Percentiles rank a stretch among this genome's conserved stretches.
Conservation (phyloP, 805 yeast species). For the Suhomyces sp. region DNA sequence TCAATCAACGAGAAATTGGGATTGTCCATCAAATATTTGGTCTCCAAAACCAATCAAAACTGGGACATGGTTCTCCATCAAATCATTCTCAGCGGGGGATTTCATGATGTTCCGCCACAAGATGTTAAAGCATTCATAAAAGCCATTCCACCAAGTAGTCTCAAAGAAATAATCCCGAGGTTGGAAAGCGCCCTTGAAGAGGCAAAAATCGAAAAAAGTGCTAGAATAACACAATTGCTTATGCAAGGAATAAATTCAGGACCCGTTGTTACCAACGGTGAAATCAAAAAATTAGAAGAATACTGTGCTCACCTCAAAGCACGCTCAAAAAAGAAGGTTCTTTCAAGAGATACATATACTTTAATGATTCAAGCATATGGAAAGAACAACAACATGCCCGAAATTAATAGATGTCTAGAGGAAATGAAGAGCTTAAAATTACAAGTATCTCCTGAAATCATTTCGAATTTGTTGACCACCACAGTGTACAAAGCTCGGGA, state of each 20-base stretch:
- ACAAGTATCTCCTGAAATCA: slow-evolving; percentile 46
- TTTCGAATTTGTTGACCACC: slow-evolving; percentile 59
- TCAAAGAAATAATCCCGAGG: slow-evolving; percentile 31
- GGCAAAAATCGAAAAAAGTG: slow-evolving; percentile 30
- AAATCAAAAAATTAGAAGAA: slow-evolving; percentile 30
- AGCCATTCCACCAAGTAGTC: slow-evolving; percentile 41
- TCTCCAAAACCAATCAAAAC: slow-evolving; percentile 39
- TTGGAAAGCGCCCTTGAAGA: slow-evolving; percentile 38
- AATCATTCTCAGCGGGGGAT: slow-evolving; percentile 35
- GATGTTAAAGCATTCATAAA: slow-evolving; percentile 40
- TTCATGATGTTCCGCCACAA: slow-evolving; percentile 25
- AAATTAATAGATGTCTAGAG: slow-evolving; percentile 36
- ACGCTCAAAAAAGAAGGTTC: slow-evolving; percentile 24
- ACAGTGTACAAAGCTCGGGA: slow-evolving; percentile 52
- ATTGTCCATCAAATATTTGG: slow-evolving; percentile 39
- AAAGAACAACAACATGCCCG: slow-evolving; percentile 34
- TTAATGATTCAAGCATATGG: slow-evolving; percentile 47
- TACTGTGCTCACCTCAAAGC: slow-evolving; percentile 25
- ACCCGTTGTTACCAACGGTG: slow-evolving; percentile 16
- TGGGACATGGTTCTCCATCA: slow-evolving; percentile 49
- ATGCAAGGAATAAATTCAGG: slow-evolving; percentile 35
- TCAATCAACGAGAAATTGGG: slow-evolving; percentile 38
- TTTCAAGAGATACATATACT: slow-evolving; percentile 42
- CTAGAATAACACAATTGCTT: slow-evolving; percentile 35
- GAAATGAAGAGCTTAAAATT: slow-evolving; percentile 39